These are phyloP conservation scores for Aspergillus sp. DNA, from an alignment of 2,329 filamentous ascomycete species.

Conservation along the genomic window DNA sequence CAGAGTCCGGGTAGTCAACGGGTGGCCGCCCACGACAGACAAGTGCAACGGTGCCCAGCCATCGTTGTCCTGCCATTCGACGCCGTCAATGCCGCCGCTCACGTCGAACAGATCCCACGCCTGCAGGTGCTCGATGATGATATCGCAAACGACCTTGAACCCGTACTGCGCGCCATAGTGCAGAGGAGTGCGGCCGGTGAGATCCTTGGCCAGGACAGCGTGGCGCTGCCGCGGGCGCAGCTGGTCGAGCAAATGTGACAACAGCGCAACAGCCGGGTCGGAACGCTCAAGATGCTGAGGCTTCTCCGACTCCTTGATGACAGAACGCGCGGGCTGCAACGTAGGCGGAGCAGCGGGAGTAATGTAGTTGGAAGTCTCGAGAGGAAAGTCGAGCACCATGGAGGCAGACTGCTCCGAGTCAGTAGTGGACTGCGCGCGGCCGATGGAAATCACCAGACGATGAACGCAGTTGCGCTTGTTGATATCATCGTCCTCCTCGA, in stretches of 20 bases:
- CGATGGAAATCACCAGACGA: conserved; percentile 84
- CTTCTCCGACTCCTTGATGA: conserved; percentile 59
- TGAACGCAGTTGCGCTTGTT: conserved; percentile 92
- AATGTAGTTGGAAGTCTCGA: conserved; percentile 64
- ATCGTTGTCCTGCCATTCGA: conserved; percentile 85
- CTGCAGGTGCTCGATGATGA: conserved; percentile 83
- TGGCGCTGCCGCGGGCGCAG: conserved; percentile 61
- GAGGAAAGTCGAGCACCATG: conserved; percentile 43
- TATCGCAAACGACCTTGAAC: conserved; percentile 80
- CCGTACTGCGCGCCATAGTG: conserved; percentile 96
- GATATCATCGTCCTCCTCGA: conserved; percentile 86
- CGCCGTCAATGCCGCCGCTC: conserved; percentile 75
- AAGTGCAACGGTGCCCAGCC: conserved; percentile 87
- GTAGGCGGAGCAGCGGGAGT: conserved; percentile 68
- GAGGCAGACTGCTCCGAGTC: conserved; percentile 48
- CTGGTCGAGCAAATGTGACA: conserved; percentile 57
- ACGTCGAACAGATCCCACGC: conserved; percentile 82
- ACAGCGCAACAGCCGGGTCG: conserved; percentile 67
- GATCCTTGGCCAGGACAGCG: conserved; percentile 64
- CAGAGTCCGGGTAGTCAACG: conserved; percentile 73
- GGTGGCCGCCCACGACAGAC: conserved; percentile 84
- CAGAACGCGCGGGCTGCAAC: conserved; percentile 54
- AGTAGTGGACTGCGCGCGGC: conserved; percentile 59
- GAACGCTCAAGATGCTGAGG: conserved; percentile 56
- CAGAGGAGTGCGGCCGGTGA: conserved; percentile 74